phyloP scores from a whole-genome alignment of 352 stramenopile species.

The Peronospora farinosa region DNA sequence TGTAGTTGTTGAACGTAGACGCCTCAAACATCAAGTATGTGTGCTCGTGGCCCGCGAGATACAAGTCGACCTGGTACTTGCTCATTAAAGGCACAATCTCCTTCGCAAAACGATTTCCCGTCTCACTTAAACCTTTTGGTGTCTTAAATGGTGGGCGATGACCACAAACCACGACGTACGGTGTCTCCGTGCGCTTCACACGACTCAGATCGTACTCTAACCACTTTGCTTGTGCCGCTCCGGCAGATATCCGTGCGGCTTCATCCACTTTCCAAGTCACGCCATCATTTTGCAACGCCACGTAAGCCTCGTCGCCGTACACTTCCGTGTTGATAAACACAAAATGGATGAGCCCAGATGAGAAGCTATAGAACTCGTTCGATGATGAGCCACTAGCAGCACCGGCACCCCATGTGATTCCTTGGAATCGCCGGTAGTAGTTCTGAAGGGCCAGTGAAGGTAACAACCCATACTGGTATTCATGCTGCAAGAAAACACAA shows the following conservation, averaged over 20 bases:
- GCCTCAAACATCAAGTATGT: conserved; percentile 64
- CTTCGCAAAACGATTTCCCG: conserved; percentile 49
- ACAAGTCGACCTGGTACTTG: conserved; percentile 68
- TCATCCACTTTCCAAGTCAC: conserved; percentile 48
- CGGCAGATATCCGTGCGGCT: conserved; percentile 24
- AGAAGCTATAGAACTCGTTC: conserved; percentile 76
- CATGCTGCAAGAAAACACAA: conserved; percentile 34
- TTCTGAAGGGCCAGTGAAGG: conserved; percentile 61
- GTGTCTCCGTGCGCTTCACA: conserved; percentile 49
- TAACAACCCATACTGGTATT: conserved; percentile 54
- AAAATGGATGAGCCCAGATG: conserved; percentile 59
- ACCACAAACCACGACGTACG: conserved; percentile 67
- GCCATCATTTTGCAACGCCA: conserved; percentile 38
- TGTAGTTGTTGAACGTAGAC: conserved; percentile 40
- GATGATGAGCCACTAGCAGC: conserved; percentile 51
- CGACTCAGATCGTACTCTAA: conserved; percentile 67
- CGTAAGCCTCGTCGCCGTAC: conserved; percentile 61
- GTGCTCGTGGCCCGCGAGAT: conserved; percentile 64
- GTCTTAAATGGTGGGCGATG: conserved; percentile 73
- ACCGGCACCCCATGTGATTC: conserved; percentile 44
- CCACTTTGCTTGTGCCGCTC: conserved; percentile 43
- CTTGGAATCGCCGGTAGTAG: conserved; percentile 61
- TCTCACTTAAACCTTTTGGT: conserved; percentile 29
- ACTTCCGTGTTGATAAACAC: conserved; percentile 76
- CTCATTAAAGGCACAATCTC: conserved; percentile 70